Evolutionary conservation across 306 rosid species (phyloP).

Genomic region (Luffa aegyptiaca): DNA sequence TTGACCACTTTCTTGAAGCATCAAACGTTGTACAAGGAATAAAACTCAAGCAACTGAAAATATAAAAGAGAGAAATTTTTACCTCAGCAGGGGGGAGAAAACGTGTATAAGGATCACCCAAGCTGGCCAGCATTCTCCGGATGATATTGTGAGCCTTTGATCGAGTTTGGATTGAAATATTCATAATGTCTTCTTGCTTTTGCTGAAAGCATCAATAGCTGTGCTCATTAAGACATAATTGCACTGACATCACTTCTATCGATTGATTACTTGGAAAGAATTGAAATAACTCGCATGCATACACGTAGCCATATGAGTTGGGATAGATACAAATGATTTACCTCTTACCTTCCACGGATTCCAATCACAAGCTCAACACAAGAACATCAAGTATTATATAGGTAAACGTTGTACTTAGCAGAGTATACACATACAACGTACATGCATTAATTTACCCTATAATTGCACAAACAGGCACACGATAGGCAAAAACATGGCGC

Average conservation of each 20-base stretch:
- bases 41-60: neutral
- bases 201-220: slow-evolving; percentile 30
- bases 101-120: slow-evolving; percentile 94
- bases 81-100: slow-evolving; percentile 89
- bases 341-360: neutral
- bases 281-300: neutral
- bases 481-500: neutral
- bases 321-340: neutral
- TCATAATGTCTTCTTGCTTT: slow-evolving; percentile 51
- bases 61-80: neutral
- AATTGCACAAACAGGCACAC: neutral
- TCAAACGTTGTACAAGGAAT: neutral
- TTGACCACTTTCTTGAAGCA: too few species aligned
- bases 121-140: slow-evolving; percentile 67
- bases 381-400: neutral
- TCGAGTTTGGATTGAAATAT: slow-evolving; percentile 58
- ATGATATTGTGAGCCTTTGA: slow-evolving; percentile 81
- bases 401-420: neutral
- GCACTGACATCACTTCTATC: neutral
- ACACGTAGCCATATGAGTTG: neutral
- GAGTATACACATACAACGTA: neutral
- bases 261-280: neutral
- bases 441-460: neutral
- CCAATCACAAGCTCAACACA: neutral
- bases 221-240: neutral